Conservation (phyloP, 257 asterid genomes). For the Solanum pimpinellifolium region DNA sequence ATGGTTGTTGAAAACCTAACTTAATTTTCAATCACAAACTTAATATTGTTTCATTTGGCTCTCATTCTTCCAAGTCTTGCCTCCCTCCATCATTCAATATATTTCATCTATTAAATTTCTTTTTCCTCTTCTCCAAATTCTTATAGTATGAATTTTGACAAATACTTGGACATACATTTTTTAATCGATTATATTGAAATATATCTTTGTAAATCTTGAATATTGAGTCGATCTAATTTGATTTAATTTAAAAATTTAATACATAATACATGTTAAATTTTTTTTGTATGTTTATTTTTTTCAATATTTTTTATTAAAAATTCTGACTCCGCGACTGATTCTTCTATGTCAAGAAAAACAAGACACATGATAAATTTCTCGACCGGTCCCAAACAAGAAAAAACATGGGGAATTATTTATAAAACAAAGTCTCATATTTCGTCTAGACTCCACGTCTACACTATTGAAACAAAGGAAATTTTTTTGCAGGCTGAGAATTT, state of each 20-base stretch:
- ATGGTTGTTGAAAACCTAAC: neutral
- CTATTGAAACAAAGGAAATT: neutral
- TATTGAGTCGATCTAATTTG: neutral
- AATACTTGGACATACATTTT: neutral
- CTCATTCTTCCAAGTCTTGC: slow-evolving; percentile 29
- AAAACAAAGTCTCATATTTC: neutral
- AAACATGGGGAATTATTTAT: neutral
- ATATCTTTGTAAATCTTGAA: neutral
- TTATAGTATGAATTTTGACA: neutral
- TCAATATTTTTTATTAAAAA: too few species aligned
- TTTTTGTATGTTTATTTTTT: too few species aligned
- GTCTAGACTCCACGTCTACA: neutral
- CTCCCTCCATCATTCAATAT: neutral
- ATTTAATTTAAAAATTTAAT: neutral
- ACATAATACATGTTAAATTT: neutral
- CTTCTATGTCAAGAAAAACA: neutral
- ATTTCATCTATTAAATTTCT: neutral
- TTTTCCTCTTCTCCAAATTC: neutral
- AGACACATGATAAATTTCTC: neutral
- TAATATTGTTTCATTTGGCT: slow-evolving; percentile 11
- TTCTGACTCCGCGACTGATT: neutral
- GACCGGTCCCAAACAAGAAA: neutral
- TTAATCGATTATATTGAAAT: too few species aligned
- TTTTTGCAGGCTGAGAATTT: neutral
- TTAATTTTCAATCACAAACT: neutral